Evolutionary conservation across 331 rosid species (phyloP).

Genomic region (Phaseolus coccineus): DNA sequence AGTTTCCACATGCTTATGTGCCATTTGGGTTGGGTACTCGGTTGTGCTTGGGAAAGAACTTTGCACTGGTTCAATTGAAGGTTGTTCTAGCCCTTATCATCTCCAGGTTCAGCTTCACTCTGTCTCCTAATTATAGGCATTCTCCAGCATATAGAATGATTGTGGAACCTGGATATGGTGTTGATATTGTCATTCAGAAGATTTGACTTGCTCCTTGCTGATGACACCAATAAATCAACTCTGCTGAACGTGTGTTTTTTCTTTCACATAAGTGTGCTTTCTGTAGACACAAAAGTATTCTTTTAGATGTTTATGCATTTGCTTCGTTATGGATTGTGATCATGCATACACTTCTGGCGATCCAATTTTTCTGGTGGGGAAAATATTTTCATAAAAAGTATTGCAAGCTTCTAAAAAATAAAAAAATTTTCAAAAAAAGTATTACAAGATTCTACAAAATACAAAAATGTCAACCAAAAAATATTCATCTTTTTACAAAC

Average conservation of each 20-base stretch:
- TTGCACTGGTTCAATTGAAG: slow-evolving; percentile 82
- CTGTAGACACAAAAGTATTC: neutral
- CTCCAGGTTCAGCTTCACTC: slow-evolving; percentile 69
- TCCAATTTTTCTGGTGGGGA: too few species aligned
- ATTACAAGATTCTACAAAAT: too few species aligned
- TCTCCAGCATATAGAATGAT: slow-evolving; percentile 84
- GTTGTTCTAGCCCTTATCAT: slow-evolving; percentile 71
- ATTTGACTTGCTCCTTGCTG: neutral
- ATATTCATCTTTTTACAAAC: too few species aligned
- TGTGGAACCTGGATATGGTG: slow-evolving; percentile 85
- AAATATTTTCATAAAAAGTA: too few species aligned
- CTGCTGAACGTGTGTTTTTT: slow-evolving; percentile 2
- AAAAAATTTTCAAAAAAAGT: too few species aligned
- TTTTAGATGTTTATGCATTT: too few species aligned
- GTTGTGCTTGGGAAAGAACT: slow-evolving; percentile 83
- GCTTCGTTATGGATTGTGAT: too few species aligned
- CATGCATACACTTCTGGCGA: too few species aligned
- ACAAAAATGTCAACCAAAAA: too few species aligned
- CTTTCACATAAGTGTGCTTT: neutral
- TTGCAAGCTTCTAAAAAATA: too few species aligned
- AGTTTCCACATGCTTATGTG: slow-evolving; percentile 68
- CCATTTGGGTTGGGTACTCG: slow-evolving; percentile 91
- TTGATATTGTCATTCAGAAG: slow-evolving; percentile 59
- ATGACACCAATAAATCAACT: neutral
- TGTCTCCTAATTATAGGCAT: slow-evolving; percentile 77